A percentile compares a stretch with the other conserved stretches of the same genome.
Conservation (phyloP, 2,329 filamentous ascomycete genomes). For the Ophiosphaerella narmari region DNA sequence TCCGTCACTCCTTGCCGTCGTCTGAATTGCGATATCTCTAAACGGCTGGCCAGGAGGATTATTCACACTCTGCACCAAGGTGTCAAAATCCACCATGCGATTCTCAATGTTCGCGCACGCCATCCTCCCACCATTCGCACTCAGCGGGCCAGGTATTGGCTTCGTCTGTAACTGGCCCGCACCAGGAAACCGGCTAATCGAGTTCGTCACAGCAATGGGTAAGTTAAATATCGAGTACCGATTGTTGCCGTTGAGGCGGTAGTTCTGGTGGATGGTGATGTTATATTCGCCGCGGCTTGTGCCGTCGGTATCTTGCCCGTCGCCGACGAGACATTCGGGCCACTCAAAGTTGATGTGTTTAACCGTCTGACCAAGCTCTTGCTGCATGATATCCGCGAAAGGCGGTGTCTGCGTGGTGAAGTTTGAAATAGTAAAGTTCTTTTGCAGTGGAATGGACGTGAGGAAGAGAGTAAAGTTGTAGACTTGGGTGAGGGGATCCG, state of each 20-base stretch:
- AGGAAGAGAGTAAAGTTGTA: conserved; percentile 70
- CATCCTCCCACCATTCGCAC: conserved; percentile 40
- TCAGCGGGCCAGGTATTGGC: conserved; percentile 40
- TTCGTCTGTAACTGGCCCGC: conserved; percentile 38
- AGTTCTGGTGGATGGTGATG: conserved; percentile 73
- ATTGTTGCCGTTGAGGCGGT: conserved; percentile 66
- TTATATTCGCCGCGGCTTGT: conserved; percentile 68
- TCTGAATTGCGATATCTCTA: conserved; percentile 33
- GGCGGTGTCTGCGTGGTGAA: conserved; percentile 59
- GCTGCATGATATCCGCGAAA: conserved; percentile 65
- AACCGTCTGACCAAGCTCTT: conserved; percentile 70
- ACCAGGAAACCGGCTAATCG: conserved; percentile 52
- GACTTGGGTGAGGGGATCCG: conserved; percentile 61
- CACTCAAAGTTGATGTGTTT: conserved; percentile 76
- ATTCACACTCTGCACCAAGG: conserved; percentile 36
- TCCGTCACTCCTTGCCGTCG: conserved; percentile 26
- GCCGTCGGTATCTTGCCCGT: conserved; percentile 52
- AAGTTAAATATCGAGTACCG: conserved; percentile 74
- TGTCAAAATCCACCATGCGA: conserved; percentile 26
- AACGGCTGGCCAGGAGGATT: conserved; percentile 40
- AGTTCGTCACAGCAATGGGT: conserved; percentile 70
- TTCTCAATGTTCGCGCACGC: conserved; percentile 36
- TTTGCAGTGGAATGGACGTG: conserved; percentile 64
- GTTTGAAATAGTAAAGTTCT: conserved; percentile 72
- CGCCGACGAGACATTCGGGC: conserved; percentile 70